phyloP scores from a whole-genome alignment of 805 yeast genomes.

The Nakazawaea sp. region DNA sequence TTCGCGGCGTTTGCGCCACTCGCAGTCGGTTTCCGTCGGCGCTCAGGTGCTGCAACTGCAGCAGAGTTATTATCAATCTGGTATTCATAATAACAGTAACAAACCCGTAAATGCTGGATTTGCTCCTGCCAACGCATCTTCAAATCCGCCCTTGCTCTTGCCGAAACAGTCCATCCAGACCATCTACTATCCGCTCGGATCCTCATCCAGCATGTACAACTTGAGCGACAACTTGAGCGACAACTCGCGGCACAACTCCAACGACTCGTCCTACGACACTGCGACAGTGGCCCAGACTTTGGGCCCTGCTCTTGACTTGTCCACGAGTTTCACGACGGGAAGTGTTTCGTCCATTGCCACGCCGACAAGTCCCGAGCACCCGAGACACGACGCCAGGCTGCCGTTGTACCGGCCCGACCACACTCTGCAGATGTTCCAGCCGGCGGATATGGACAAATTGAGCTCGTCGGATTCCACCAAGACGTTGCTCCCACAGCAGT shows the following conservation, averaged over 20 bases:
- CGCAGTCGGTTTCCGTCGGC: slow-evolving; percentile 3
- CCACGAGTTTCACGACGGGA: slow-evolving; percentile 7
- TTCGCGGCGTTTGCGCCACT: slow-evolving; percentile 3
- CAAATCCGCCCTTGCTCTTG: background rate
- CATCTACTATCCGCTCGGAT: slow-evolving; percentile 1
- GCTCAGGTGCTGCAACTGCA: background rate
- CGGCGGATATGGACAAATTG: slow-evolving; percentile 1
- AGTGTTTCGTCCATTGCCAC: slow-evolving; percentile 9
- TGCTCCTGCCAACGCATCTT: no score
- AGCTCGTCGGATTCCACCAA: background rate
- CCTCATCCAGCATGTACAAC: slow-evolving; percentile 6
- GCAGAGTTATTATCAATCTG: slow-evolving; percentile 10
- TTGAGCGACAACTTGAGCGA: background rate
- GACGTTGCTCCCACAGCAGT: background rate
- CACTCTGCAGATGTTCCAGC: background rate
- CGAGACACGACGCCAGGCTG: background rate
- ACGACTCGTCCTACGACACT: slow-evolving; percentile 3
- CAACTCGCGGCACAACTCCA: slow-evolving; percentile 3
- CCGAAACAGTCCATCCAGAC: slow-evolving; percentile 5
- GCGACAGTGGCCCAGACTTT: background rate
- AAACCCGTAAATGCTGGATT: background rate
- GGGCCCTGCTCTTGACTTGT: slow-evolving; percentile 7
- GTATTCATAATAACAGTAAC: slow-evolving; percentile 7
- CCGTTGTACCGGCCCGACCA: background rate
- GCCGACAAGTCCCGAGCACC: slow-evolving; percentile 9